Conservation (phyloP, 2,329 filamentous ascomycete genomes). For the Chaetomiaceae sp. region DNA sequence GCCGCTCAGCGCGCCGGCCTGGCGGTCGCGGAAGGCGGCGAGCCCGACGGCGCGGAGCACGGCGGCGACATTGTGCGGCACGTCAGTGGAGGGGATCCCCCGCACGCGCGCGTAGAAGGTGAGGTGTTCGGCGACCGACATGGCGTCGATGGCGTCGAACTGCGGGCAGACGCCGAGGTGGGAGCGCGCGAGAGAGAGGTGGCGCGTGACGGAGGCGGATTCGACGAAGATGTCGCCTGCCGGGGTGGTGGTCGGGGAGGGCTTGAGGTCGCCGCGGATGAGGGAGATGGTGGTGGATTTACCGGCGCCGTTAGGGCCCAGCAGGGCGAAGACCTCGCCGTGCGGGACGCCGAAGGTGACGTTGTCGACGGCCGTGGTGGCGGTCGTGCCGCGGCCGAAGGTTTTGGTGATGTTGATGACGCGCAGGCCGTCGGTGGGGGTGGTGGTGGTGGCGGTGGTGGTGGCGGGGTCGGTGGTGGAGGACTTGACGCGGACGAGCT, state of each 20-base stretch:
- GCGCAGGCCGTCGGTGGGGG: conserved; percentile 59
- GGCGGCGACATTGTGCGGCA: conserved; percentile 70
- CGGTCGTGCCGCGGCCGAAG: too few species aligned
- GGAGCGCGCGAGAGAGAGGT: conserved; percentile 64
- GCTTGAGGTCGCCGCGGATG: conserved; percentile 80
- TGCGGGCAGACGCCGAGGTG: conserved; percentile 90
- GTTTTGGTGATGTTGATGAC: conserved; percentile 74
- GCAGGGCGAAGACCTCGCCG: conserved; percentile 79
- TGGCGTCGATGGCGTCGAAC: conserved; percentile 79
- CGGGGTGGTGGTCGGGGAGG: conserved; percentile 56
- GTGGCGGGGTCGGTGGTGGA: conserved; percentile 29
- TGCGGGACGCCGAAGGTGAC: conserved; percentile 74
- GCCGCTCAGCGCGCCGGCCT: conserved; percentile 74
- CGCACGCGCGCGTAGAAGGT: conserved; percentile 81
- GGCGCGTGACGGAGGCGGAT: conserved; percentile 64
- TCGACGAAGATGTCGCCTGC: conserved; percentile 80
- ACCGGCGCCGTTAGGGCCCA: conserved; percentile 87
- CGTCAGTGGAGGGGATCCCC: conserved; percentile 67
- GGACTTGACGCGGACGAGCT: conserved; percentile 56
- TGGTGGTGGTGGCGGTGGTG: conserved; percentile 18
- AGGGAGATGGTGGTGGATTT: conserved; percentile 87
- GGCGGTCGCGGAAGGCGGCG: conserved; percentile 60
- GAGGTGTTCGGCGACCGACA: conserved; percentile 85
- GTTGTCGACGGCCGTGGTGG: conserved; percentile 77
- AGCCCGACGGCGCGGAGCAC: conserved; percentile 79